phyloP scores from a whole-genome alignment of 257 asterid genomes.

The Nicotiana tomentosiformis region DNA sequence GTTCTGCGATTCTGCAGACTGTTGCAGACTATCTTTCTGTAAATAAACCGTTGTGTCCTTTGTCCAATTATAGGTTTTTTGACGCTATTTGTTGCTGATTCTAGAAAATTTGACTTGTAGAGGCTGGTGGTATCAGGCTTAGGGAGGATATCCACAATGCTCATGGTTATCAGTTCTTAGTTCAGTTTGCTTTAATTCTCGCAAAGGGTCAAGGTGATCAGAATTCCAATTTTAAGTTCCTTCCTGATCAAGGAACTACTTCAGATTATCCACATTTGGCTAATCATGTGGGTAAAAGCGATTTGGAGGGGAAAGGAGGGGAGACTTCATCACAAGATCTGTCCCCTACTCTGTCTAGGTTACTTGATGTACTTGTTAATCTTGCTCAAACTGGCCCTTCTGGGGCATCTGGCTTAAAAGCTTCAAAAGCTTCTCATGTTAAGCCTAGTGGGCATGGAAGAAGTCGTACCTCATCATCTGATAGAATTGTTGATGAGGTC shows the following conservation, averaged over 20 bases:
- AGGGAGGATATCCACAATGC: slow-evolving; percentile 98
- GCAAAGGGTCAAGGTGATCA: slow-evolving; percentile 51
- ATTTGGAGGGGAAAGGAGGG: slow-evolving; percentile 35
- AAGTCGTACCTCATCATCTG: slow-evolving; percentile 73
- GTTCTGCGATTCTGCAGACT: background rate
- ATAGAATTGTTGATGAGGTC: slow-evolving; percentile 56
- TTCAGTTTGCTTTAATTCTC: slow-evolving; percentile 90
- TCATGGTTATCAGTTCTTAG: slow-evolving; percentile 94
- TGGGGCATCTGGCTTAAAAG: slow-evolving; percentile 31
- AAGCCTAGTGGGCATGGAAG: slow-evolving; percentile 57
- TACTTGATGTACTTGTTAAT: slow-evolving; percentile 79
- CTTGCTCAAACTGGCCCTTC: slow-evolving; percentile 78
- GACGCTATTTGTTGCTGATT: slow-evolving; percentile 25
- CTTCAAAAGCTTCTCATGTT: slow-evolving; percentile 50
- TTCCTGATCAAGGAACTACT: slow-evolving; percentile 40
- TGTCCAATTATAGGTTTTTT: background rate
- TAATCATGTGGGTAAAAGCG: slow-evolving; percentile 26
- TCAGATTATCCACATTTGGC: slow-evolving; percentile 32
- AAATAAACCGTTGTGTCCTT: background rate
- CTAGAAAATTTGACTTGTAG: slow-evolving; percentile 49
- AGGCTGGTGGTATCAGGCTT: slow-evolving; percentile 83
- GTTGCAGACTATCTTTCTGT: background rate
- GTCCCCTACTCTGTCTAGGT: slow-evolving; percentile 78
- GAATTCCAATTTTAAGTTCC: slow-evolving; percentile 28
- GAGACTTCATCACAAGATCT: slow-evolving; percentile 41